Base-by-base conservation (phyloP, 352 stramenopile genomes). In the Blastocystis sp. region DNA sequence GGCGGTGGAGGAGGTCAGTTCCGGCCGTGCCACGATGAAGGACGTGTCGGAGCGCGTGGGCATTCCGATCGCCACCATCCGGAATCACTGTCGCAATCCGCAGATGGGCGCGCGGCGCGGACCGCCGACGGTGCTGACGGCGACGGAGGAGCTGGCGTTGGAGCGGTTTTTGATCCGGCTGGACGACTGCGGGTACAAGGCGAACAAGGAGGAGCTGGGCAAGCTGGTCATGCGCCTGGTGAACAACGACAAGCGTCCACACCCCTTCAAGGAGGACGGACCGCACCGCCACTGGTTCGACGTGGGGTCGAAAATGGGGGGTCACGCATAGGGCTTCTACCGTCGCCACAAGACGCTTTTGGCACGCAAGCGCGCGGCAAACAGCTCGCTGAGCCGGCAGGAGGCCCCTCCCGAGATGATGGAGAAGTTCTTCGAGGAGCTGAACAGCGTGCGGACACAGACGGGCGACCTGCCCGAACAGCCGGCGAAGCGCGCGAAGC, bases 271-370 rank as follows among this genome's bases (percentile, higher is more conserved):
- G 53, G 67, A 88, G 1, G 78, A 88, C 45, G 78, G 78, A 17
- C 78, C 78, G 19, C 78, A 88, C 66, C 64, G 78, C 52, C 78
- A 88, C 56, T 88, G 78, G 78, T 88, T 88, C 45, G 40, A 88
- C 11, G 78, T 88, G 19, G 45, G 38, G 19, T 2, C 56, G n/a
- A 21, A 10, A n/a, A 7, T 21, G 1, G 34, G 7, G 19, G n/a
- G n/a, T 77, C 21, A 14, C 21, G 38, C 40, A 11, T 78, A 88
- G 78, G 78, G 78, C 1, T 88, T 76, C 38, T 88, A 88, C 34
- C 78, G 78, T 2, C 78, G 78, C 45, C 78, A 88, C 60, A 79
- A 76, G 45, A 34, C 5, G 10, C 53, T 88, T 9, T 41, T 19
- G 3, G 78, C 62, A 10, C 21, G 78, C 2, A 76, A 79, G 21